Percentiles rank a stretch among this genome's conserved stretches.
Evolutionary conservation across 805 yeast species (phyloP).

Genomic region (Ogataea degrootiae): DNA sequence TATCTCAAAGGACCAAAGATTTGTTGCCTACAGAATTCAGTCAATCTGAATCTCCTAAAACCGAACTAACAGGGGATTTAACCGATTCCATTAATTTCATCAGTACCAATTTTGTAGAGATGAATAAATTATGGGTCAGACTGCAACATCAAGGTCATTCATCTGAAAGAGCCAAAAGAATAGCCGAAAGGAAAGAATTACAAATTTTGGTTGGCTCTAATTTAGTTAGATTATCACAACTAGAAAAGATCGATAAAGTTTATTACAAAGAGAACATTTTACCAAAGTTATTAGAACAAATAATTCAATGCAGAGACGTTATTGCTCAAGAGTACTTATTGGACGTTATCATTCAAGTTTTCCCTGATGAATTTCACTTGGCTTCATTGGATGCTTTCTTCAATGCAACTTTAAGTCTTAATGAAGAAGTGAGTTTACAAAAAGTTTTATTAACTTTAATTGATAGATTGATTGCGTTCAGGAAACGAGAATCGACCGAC

Average conservation of each 20-base stretch:
- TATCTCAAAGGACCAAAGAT: constrained; percentile 78
- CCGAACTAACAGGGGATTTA: constrained; percentile 33
- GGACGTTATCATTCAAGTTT: constrained; percentile 89
- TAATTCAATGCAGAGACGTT: constrained; percentile 85
- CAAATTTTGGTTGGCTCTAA: constrained; percentile 92
- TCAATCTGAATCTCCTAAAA: constrained; percentile 11
- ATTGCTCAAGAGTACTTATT: constrained; percentile 89
- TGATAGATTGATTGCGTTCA: constrained; percentile 59
- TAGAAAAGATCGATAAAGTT: constrained; percentile 63
- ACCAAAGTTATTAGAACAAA: constrained; percentile 82
- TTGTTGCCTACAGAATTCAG: constrained; percentile 40
- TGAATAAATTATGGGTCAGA: constrained; percentile 98
- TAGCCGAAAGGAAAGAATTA: constrained; percentile 78
- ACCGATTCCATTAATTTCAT: constrained; percentile 74
- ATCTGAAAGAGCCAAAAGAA: constrained; percentile 69
- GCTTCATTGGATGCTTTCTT: constrained; percentile 65
- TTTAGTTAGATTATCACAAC: constrained; percentile 80
- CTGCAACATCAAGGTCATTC: constrained; percentile 94
- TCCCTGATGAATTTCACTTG: constrained; percentile 89
- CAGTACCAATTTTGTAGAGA: constrained; percentile 84
- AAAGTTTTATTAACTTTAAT: constrained; percentile 67
- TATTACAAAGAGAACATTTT: constrained; percentile 50
- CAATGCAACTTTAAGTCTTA: constrained; percentile 58
- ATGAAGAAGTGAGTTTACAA: constrained; percentile 64
- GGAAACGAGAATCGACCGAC: constrained; percentile 33